These are phyloP conservation scores for Rhodocollybia butyracea DNA, from an alignment of 768 basidiomycete species.

Conservation along the genomic window DNA sequence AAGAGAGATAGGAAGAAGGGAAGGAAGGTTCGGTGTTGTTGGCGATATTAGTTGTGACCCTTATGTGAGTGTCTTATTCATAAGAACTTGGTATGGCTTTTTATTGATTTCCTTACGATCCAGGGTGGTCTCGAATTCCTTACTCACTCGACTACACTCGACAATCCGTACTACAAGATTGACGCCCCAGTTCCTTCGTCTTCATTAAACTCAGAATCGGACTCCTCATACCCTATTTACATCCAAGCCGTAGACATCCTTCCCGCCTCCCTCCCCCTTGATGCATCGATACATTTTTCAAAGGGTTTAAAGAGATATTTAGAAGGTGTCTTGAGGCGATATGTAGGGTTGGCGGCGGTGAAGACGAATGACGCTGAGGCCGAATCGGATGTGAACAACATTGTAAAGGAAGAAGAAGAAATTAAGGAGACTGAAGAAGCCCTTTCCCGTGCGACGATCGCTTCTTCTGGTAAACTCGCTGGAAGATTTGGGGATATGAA, in stretches of 20 bases:
- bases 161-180: conserved; percentile 62
- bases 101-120: neutral
- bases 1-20: conserved; percentile 51
- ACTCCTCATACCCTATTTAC: conserved; percentile 37
- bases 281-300: conserved; percentile 80
- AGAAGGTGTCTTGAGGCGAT: conserved; percentile 45
- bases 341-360: conserved; percentile 19
- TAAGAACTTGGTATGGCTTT: no score
- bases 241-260: conserved; percentile 93
- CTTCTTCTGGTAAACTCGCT: conserved; percentile 24
- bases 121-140: conserved; percentile 88
- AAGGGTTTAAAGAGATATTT: conserved; percentile 66
- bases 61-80: no score
- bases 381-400: neutral
- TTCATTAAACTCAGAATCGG: conserved; percentile 35
- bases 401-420: neutral
- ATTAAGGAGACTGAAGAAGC: conserved; percentile 34
- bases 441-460: conserved; percentile 70
- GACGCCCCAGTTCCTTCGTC: neutral
- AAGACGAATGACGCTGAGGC: neutral
- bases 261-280: conserved; percentile 78
- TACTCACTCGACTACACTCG: conserved; percentile 71
- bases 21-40: conserved; percentile 62
- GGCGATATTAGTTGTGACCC: conserved; percentile 91
- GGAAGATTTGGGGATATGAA: conserved; percentile 32